phyloP scores from a whole-genome alignment of 768 basidiomycete genomes.

The Favolaschia claudopus region DNA sequence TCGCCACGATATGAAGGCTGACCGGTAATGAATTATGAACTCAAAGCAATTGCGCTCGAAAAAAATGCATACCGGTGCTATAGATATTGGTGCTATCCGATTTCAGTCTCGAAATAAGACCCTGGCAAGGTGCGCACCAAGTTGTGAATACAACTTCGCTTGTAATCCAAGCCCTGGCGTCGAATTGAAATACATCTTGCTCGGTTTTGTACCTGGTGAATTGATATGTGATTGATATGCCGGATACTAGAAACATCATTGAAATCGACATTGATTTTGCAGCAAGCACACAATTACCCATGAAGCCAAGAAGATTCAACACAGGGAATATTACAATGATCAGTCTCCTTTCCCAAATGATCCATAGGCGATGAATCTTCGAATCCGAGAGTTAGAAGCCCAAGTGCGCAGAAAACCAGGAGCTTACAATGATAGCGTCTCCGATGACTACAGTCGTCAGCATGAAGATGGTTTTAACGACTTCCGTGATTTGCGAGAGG shows the following conservation, averaged over 20 bases:
- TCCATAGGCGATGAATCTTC: slow-evolving; percentile 53
- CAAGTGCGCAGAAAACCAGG: no score
- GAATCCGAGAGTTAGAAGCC: slow-evolving; percentile 10
- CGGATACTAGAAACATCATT: slow-evolving; percentile 9
- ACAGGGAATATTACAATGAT: slow-evolving; percentile 19
- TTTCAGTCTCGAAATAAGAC: neutral
- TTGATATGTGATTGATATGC: slow-evolving; percentile 22
- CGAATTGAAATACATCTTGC: slow-evolving; percentile 14
- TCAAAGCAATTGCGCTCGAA: neutral
- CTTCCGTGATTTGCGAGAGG: slow-evolving; percentile 15
- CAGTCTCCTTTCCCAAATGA: slow-evolving; percentile 13
- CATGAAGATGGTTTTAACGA: slow-evolving; percentile 22
- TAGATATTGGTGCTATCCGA: neutral
- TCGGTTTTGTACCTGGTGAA: slow-evolving; percentile 7
- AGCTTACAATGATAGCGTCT: slow-evolving; percentile 22
- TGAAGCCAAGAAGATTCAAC: slow-evolving; percentile 3
- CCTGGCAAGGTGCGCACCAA: neutral
- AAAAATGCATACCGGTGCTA: neutral
- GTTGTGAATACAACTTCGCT: slow-evolving; percentile 23
- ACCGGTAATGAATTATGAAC: no score
- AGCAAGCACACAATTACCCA: slow-evolving; percentile 2
- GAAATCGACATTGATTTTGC: neutral
- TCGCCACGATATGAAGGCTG: neutral
- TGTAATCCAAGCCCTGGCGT: slow-evolving; percentile 21
- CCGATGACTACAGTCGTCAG: slow-evolving; percentile 6